These are phyloP conservation scores for Aspergillus japonicus DNA, from an alignment of 2,329 filamentous ascomycete genomes.

Conservation along the genomic window DNA sequence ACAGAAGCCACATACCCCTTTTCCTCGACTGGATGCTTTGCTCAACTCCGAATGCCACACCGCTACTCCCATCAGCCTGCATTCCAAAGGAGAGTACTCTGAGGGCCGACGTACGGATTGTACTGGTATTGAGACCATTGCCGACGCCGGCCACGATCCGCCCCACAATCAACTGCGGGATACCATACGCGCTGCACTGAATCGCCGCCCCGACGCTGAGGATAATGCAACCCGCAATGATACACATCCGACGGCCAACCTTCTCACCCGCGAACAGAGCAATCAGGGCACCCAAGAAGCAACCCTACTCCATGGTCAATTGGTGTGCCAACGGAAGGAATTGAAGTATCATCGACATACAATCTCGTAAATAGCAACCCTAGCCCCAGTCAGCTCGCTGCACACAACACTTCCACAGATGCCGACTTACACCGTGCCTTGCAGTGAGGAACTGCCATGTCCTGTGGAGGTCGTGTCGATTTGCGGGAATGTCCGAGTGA, in stretches of 20 bases:
- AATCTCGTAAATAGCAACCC: slow-evolving; percentile 48
- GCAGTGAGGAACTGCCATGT: slow-evolving; percentile 44
- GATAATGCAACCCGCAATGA: slow-evolving; percentile 44
- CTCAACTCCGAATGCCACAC: slow-evolving; percentile 33
- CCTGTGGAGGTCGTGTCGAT: slow-evolving; percentile 34
- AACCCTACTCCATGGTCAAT: slow-evolving; percentile 39
- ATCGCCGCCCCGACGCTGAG: slow-evolving; percentile 32
- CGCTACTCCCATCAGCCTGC: slow-evolving; percentile 16
- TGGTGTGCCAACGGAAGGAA: neutral
- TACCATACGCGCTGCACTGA: slow-evolving; percentile 24
- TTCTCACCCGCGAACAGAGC: slow-evolving; percentile 47
- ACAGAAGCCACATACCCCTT: slow-evolving; percentile 24
- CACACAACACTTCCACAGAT: no score
- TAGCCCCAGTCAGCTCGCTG: slow-evolving; percentile 7
- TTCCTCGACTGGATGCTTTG: slow-evolving; percentile 29
- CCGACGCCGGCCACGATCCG: slow-evolving; percentile 50
- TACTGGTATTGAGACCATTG: slow-evolving; percentile 47
- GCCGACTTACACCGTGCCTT: slow-evolving; percentile 42
- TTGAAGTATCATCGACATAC: slow-evolving; percentile 14
- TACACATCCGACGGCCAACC: slow-evolving; percentile 49
- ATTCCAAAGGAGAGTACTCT: neutral
- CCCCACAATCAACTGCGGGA: slow-evolving; percentile 42
- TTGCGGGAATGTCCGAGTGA: slow-evolving; percentile 27
- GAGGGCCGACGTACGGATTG: slow-evolving; percentile 32
- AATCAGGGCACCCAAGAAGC: slow-evolving; percentile 55